phyloP scores from a whole-genome alignment of 768 basidiomycete species.

The Atractiella rhizophila region DNA sequence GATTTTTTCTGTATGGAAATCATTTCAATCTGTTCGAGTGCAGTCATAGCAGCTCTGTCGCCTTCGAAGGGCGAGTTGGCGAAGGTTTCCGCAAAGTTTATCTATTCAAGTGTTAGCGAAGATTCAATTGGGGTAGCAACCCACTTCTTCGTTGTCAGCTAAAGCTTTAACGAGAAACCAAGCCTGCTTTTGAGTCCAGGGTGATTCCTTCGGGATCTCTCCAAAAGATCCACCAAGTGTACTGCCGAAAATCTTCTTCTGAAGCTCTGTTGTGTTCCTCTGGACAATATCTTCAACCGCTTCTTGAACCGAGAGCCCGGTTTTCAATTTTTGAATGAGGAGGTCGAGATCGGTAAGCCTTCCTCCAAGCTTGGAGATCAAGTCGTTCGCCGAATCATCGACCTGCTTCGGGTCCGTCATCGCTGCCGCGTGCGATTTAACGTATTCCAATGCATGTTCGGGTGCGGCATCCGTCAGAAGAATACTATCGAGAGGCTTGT shows the following conservation, averaged over 20 bases:
- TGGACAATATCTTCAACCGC: constrained; percentile 41
- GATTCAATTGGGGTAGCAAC: background rate
- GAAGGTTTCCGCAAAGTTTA: constrained; percentile 57
- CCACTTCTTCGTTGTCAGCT: constrained; percentile 31
- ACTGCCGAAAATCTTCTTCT: constrained; percentile 81
- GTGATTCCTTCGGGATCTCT: constrained; percentile 60
- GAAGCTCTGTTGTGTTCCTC: constrained; percentile 51
- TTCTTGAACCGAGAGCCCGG: constrained; percentile 11
- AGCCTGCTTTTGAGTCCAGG: constrained; percentile 68
- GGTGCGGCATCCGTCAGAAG: constrained; percentile 64
- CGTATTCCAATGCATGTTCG: constrained; percentile 49
- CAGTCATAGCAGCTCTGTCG: constrained; percentile 52
- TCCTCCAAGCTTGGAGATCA: constrained; percentile 59
- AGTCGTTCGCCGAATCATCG: constrained; percentile 17
- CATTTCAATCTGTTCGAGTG: constrained; percentile 61
- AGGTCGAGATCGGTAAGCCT: constrained; percentile 66
- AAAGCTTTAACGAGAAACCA: constrained; percentile 59
- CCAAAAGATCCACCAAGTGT: no score
- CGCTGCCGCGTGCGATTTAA: constrained; percentile 49
- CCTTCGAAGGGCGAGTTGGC: constrained; percentile 73
- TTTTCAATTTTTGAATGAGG: constrained; percentile 14
- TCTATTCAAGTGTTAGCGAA: constrained; percentile 26
- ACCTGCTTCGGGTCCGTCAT: constrained; percentile 4
- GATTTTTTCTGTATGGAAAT: constrained; percentile 54
- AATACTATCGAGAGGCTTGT: constrained; percentile 55